Conservation (phyloP, 768 basidiomycete species). For the Lentinula sp. region DNA sequence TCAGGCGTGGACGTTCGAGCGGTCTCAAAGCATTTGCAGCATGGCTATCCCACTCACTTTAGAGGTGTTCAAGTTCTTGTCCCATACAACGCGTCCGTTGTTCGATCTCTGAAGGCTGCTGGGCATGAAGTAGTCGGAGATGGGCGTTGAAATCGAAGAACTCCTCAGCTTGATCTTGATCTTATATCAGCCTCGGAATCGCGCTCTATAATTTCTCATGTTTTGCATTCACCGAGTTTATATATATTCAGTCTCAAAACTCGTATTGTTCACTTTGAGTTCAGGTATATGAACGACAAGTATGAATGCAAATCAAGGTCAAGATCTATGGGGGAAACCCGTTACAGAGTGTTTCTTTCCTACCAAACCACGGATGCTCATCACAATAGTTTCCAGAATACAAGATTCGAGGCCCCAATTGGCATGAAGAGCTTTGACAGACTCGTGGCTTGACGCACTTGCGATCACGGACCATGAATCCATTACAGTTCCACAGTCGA, state of each 20-base stretch:
- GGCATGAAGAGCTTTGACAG: neutral
- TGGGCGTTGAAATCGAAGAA: neutral
- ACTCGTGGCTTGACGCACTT: neutral
- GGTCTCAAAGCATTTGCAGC: neutral
- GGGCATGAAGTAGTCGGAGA: neutral
- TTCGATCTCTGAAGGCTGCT: neutral
- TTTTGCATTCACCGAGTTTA: no score
- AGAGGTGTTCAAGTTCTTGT: neutral
- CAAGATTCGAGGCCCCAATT: neutral
- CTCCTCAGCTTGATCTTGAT: no score
- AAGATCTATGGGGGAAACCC: no score
- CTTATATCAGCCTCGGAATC: no score
- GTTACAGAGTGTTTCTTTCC: no score
- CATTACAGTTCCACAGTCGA: no score
- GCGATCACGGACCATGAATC: no score
- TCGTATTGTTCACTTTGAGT: no score
- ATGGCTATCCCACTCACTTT: neutral
- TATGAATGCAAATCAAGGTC: no score
- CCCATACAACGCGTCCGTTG: neutral
- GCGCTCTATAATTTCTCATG: no score
- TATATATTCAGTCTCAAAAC: no score
- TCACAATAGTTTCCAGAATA: neutral
- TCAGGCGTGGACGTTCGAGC: neutral
- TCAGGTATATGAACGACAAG: no score
- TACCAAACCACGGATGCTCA: neutral